Percentiles rank a stretch among this genome's conserved stretches.
These are phyloP conservation scores for Echium plantagineum DNA, from an alignment of 257 asterid species.

Conservation along the genomic window DNA sequence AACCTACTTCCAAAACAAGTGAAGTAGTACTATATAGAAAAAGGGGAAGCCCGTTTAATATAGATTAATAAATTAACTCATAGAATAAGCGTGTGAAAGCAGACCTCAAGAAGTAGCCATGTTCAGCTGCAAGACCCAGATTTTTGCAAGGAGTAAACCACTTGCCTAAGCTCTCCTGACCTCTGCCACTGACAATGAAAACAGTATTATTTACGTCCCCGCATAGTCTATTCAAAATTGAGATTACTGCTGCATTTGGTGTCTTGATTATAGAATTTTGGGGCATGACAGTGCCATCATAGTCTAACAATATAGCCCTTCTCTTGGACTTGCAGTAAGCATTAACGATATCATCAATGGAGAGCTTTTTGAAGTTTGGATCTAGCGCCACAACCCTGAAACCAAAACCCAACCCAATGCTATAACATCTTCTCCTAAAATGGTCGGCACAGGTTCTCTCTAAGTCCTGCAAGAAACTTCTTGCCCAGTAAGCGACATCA, in stretches of 20 bases:
- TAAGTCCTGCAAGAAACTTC: conserved; percentile 85
- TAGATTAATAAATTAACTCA: no score
- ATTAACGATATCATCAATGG: conserved; percentile 50
- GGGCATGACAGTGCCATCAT: conserved; percentile 83
- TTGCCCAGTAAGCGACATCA: conserved; percentile 67
- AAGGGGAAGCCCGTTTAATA: not conserved
- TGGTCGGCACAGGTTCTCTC: conserved; percentile 79
- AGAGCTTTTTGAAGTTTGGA: conserved; percentile 66
- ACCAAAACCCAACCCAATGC: conserved; percentile 77
- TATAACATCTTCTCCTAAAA: conserved; percentile 65
- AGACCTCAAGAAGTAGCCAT: conserved; percentile 74
- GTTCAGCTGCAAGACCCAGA: conserved; percentile 82
- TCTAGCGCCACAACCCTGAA: conserved; percentile 72
- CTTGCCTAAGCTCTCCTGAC: conserved; percentile 49
- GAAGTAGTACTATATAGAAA: conserved; percentile 5
- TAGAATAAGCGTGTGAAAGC: conserved; percentile 2
- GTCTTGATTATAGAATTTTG: conserved; percentile 51
- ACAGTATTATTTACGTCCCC: conserved; percentile 45
- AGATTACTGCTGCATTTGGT: conserved; percentile 51
- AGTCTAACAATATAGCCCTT: conserved; percentile 75
- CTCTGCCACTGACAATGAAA: conserved; percentile 79
- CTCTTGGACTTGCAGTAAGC: conserved; percentile 50
- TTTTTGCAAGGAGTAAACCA: conserved; percentile 71
- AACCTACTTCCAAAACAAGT: not conserved
- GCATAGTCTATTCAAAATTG: conserved; percentile 53